Conservation (phyloP, 148 eudicot genomes). For the Salicornia ramosissima region DNA sequence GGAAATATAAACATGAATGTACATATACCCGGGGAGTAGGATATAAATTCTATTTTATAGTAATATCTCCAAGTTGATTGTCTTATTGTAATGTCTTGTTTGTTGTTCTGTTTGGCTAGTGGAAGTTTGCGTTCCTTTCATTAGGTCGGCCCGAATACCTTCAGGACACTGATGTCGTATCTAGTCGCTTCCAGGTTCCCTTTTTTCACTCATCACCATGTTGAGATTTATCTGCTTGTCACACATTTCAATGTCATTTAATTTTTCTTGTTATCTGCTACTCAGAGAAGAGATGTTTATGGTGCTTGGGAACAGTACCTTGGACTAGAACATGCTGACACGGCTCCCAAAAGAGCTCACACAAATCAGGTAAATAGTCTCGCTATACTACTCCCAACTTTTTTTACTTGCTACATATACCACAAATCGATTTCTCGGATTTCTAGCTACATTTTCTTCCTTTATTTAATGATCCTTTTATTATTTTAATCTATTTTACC, state of each 20-base stretch:
- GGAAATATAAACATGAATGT: too few relatives aligned
- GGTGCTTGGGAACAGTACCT: slow-evolving; percentile 98
- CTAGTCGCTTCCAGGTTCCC: slow-evolving; percentile 53
- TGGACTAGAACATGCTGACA: slow-evolving; percentile 86
- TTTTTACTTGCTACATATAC: too few relatives aligned
- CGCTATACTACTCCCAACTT: too few relatives aligned
- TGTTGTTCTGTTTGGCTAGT: slow-evolving; percentile 36
- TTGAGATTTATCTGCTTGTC: slow-evolving; percentile 12
- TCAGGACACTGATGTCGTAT: slow-evolving; percentile 58
- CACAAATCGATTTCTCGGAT: too few relatives aligned
- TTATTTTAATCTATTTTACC: too few relatives aligned
- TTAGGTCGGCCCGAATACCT: slow-evolving; percentile 74
- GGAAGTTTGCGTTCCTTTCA: slow-evolving; percentile 68
- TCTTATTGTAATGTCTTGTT: slow-evolving; percentile 1
- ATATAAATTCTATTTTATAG: too few relatives aligned
- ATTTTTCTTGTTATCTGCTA: background rate
- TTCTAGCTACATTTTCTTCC: too few relatives aligned
- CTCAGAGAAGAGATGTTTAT: slow-evolving; percentile 83
- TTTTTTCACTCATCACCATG: background rate
- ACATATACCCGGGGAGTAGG: too few relatives aligned
- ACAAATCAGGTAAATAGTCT: slow-evolving; percentile 49
- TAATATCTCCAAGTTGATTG: background rate
- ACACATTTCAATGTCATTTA: background rate
- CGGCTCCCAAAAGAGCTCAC: slow-evolving; percentile 69
- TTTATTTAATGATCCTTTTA: too few relatives aligned